phyloP scores from a whole-genome alignment of 305 asterid species.

The Fraxinus angustifolia region DNA sequence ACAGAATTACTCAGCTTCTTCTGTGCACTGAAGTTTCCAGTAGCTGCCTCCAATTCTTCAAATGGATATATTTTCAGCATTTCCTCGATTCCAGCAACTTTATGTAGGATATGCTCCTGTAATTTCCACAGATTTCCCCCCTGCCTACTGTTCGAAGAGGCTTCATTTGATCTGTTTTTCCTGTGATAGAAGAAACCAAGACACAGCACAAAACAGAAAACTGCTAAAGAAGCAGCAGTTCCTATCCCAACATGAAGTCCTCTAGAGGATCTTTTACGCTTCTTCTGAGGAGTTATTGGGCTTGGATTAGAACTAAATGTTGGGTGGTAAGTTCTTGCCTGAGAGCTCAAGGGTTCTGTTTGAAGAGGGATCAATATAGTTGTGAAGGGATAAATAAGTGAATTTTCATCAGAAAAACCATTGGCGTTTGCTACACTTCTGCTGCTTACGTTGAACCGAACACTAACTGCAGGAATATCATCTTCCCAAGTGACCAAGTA shows the following conservation, averaged over 20 bases:
- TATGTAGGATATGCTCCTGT: constrained; percentile 32
- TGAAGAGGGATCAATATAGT: constrained; percentile 55
- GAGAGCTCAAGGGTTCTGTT: constrained; percentile 31
- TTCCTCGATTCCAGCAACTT: constrained; percentile 36
- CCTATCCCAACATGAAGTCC: constrained; percentile 40
- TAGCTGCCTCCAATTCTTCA: constrained; percentile 49
- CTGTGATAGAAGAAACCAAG: constrained; percentile 21
- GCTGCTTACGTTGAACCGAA: constrained; percentile 34
- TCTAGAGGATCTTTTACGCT: constrained; percentile 23
- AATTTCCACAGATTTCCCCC: constrained; percentile 16
- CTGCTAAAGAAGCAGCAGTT: constrained; percentile 43
- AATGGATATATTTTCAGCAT: constrained; percentile 37
- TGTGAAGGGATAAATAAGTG: constrained; percentile 43
- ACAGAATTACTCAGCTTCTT: constrained; percentile 40
- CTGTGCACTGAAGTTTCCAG: constrained; percentile 41
- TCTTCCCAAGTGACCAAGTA: constrained; percentile 40
- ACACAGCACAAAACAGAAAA: constrained; percentile 34
- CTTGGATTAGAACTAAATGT: background rate
- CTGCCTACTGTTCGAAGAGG: background rate
- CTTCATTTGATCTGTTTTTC: constrained; percentile 10
- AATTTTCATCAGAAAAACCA: constrained; percentile 37
- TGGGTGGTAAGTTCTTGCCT: constrained; percentile 12
- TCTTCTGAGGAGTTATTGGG: constrained; percentile 7
- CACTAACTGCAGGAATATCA: constrained; percentile 32
- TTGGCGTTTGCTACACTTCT: constrained; percentile 45